Base-by-base conservation (phyloP, 2,329 filamentous ascomycete genomes). In the Gliomastix tumulicola region DNA sequence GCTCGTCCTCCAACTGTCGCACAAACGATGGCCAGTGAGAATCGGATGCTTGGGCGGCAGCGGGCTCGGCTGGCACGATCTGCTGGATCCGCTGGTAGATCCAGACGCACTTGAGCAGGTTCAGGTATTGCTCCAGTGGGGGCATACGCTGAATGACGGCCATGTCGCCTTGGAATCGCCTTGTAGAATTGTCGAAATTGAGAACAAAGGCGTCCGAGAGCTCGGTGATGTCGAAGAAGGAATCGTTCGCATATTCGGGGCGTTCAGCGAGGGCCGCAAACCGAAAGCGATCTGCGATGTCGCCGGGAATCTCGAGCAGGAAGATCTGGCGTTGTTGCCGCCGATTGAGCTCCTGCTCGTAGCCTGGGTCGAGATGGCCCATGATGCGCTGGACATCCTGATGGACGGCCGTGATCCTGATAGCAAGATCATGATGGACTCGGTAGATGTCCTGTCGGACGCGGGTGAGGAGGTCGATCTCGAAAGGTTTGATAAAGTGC, bases 401-500 rank as follows among this genome's bases (percentile, higher is more conserved):
- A 18, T 49, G 49, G 11, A 46, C 41, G 17, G 44, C 44, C 9
- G 34, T 41, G 7, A 59, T 48, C 7, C 46, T 41, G 33, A 43
- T 32, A 8, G 45, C 41, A 7, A 54, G 41, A 32, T 54, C 48
- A 8, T 38, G 32, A 22, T 50, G 50, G 32, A 59, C 46, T 10
- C 43, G 39, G 20, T 45, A 41, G 7, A 59, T 52, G n/a, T 57
- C 42, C 27, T 54, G 44, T 20, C 44, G 44, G 21, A 10, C 3
- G 20, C n/a, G 25, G 18, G 20, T 20, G 16, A 19, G 15, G 7
- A 3, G 10, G 13, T 27, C 12, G 12, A 62, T 56, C 35, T 62
- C 54, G 30, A 62, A 58, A 1, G 58, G 58, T 34, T 56, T 56
- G 23, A 62, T 32, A 2, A 60, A 41, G 21, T 54, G 55, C 12